Conservation (phyloP, 352 stramenopile species). For the Phytophthora sp. region DNA sequence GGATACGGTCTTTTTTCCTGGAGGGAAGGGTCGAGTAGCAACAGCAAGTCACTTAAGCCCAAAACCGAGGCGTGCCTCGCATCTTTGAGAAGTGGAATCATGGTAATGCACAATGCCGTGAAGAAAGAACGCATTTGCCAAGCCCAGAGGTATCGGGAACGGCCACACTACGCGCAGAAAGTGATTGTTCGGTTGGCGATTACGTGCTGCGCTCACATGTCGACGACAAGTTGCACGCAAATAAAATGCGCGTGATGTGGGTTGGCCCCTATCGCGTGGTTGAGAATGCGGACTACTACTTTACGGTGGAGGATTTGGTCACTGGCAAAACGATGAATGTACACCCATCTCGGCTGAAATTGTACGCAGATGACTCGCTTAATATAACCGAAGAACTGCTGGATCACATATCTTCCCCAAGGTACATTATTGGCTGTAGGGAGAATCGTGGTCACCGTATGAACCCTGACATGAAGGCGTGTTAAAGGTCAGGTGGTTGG, state of each 20-base stretch:
- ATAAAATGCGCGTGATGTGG: constrained; percentile 41
- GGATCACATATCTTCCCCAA: constrained; percentile 8
- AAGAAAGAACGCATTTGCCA: constrained; percentile 3
- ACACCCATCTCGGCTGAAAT: constrained; percentile 5
- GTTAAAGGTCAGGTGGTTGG: constrained; percentile 5
- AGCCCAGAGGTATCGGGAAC: not conserved
- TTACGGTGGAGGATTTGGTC: constrained; percentile 10
- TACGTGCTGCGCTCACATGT: constrained; percentile 35
- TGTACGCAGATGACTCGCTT: constrained; percentile 12
- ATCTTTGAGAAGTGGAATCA: not conserved
- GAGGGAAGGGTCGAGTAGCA: constrained; percentile 3
- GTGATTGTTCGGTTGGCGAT: constrained; percentile 30
- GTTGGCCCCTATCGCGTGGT: constrained; percentile 34
- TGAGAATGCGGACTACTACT: constrained; percentile 23
- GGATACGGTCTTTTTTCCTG: constrained; percentile 1
- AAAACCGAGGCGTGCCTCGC: not conserved
- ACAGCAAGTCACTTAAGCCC: not conserved
- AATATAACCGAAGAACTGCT: not conserved
- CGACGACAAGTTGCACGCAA: constrained; percentile 10
- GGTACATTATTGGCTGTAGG: constrained; percentile 7
- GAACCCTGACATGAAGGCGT: not conserved
- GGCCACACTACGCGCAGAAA: not conserved
- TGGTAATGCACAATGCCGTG: constrained; percentile 22
- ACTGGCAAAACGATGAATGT: constrained; percentile 2
- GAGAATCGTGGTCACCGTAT: not conserved